phyloP scores from a whole-genome alignment of 2,329 filamentous ascomycete species.

The Cryphonectria parasitica region DNA sequence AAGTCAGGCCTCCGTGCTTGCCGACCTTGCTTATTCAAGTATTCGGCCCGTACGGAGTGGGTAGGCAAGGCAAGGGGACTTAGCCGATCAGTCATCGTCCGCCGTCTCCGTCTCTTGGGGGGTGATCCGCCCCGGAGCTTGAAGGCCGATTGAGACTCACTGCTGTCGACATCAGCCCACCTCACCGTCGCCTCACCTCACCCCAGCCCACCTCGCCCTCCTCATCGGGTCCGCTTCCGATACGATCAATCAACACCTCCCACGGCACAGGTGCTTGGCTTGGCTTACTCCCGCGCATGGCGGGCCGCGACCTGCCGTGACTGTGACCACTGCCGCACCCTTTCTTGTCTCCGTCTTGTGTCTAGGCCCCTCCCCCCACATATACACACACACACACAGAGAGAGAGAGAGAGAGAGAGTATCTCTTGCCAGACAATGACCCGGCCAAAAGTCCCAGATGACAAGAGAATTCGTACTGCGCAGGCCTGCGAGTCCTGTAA shows the following conservation, averaged over 20 bases:
- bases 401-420: too few species aligned
- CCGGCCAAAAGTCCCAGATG: slow-evolving; percentile 58
- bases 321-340: background rate
- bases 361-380: background rate
- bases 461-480: slow-evolving; percentile 65
- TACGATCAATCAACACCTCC: background rate
- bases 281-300: background rate
- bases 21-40: background rate
- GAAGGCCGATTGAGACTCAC: background rate
- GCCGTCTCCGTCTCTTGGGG: background rate
- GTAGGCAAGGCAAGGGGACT: slow-evolving; percentile 3
- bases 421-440: slow-evolving; percentile 47
- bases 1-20: background rate
- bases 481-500: slow-evolving; percentile 69
- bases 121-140: slow-evolving; percentile 6
- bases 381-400: background rate
- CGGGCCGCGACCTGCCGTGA: slow-evolving; percentile 4
- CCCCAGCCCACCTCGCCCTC: slow-evolving; percentile 1
- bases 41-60: slow-evolving; percentile 13
- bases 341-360: background rate
- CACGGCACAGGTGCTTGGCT: background rate
- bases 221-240: slow-evolving; percentile 6
- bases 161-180: background rate
- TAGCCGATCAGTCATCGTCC: slow-evolving; percentile 13
- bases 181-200: background rate